phyloP scores from a whole-genome alignment of 2,329 filamentous ascomycete species.

The Fusarium sp. region DNA sequence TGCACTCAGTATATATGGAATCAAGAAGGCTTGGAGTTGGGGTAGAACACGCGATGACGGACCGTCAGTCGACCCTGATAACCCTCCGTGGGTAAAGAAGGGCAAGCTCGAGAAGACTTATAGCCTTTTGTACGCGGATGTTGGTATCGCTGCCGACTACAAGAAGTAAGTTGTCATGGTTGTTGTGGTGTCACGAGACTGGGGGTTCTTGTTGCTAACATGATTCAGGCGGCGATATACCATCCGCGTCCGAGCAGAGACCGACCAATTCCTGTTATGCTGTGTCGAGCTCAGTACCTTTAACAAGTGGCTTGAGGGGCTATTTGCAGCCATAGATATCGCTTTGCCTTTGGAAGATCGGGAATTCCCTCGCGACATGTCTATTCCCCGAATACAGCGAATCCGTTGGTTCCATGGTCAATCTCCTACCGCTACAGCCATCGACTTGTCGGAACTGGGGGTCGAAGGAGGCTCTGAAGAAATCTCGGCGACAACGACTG shows the following conservation, averaged over 20 bases:
- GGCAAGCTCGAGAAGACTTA: constrained; percentile 76
- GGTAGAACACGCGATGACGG: constrained; percentile 65
- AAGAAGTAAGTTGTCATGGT: constrained; percentile 68
- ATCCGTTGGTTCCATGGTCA: constrained; percentile 66
- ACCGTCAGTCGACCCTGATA: constrained; percentile 65
- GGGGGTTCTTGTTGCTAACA: constrained; percentile 19
- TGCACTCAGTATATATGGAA: constrained; percentile 74
- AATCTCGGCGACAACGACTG: constrained; percentile 40
- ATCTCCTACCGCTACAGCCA: constrained; percentile 50
- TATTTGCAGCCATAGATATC: constrained; percentile 82
- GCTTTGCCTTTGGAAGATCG: constrained; percentile 80
- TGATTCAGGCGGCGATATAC: constrained; percentile 70
- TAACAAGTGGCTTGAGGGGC: constrained; percentile 76
- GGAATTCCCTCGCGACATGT: constrained; percentile 73
- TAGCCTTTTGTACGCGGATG: constrained; percentile 81
- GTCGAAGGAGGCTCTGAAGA: constrained; percentile 41
- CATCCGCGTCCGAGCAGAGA: constrained; percentile 80
- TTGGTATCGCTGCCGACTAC: constrained; percentile 81
- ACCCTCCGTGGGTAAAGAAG: constrained; percentile 66
- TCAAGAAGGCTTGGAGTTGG: constrained; percentile 71
- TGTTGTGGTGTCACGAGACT: neutral
- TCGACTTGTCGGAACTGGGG: constrained; percentile 47
- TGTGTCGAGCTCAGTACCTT: constrained; percentile 76
- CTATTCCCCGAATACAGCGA: constrained; percentile 70
- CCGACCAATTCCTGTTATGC: constrained; percentile 80